These are phyloP conservation scores for Chytriomyces sp. DNA, from an alignment of 192 early-diverging fungal genomes.

Conservation along the genomic window DNA sequence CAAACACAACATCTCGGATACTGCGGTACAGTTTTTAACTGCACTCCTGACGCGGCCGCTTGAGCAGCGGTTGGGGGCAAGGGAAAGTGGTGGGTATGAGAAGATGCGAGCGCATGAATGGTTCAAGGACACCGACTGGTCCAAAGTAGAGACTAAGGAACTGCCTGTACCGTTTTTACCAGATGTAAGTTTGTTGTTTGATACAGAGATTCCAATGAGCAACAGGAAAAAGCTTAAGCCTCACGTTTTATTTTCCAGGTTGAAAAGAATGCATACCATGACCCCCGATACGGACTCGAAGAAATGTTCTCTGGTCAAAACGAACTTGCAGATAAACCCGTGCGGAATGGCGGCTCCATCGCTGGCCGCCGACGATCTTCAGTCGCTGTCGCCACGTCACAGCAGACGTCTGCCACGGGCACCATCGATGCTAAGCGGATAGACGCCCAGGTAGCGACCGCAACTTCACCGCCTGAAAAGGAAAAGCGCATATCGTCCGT, in stretches of 20 bases:
- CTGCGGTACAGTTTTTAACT: conserved; percentile 16
- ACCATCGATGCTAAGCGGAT: neutral
- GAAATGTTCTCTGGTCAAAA: conserved; percentile 60
- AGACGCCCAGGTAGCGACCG: neutral
- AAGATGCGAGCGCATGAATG: conserved; percentile 77
- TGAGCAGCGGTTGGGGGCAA: conserved; percentile 72
- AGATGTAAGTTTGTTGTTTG: conserved; percentile 61
- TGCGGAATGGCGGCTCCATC: conserved; percentile 7
- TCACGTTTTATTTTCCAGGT: neutral
- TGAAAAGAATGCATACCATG: conserved; percentile 65
- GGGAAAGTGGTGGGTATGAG: conserved; percentile 69
- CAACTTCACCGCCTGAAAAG: neutral
- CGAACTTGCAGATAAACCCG: conserved; percentile 11
- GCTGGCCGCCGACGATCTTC: neutral
- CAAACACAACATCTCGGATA: conserved; percentile 8
- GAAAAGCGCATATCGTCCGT: neutral
- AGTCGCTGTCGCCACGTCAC: neutral
- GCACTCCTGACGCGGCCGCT: conserved; percentile 73
- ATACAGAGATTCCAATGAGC: neutral
- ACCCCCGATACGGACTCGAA: conserved; percentile 77
- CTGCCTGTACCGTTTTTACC: conserved; percentile 82
- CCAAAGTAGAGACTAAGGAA: conserved; percentile 70
- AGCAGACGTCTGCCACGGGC: neutral
- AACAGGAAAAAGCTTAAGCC: neutral
- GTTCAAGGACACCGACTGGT: conserved; percentile 80